Evolutionary conservation across 768 basidiomycete genomes (phyloP).

Genomic region (Termitomyces heimii): DNA sequence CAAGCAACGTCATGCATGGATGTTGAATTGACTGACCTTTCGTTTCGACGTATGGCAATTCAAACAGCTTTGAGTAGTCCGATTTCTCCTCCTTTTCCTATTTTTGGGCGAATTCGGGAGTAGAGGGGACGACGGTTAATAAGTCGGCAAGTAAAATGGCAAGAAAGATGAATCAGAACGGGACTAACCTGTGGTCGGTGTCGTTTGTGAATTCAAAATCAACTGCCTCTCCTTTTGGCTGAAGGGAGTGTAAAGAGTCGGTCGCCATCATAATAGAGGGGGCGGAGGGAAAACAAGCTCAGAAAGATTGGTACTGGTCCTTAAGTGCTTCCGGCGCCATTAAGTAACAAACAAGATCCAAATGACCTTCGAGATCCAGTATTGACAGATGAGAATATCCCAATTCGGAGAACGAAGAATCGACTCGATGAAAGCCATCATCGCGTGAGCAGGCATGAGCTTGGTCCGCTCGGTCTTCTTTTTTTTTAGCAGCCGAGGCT

Average conservation of each 20-base stretch:
- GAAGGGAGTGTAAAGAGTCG: slow-evolving; percentile 49
- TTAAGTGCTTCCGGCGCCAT: slow-evolving; percentile 55
- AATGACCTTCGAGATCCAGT: slow-evolving; percentile 34
- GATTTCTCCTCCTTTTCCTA: slow-evolving; percentile 83
- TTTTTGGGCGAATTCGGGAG: slow-evolving; percentile 40
- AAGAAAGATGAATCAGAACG: slow-evolving; percentile 12
- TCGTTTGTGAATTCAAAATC: slow-evolving; percentile 71
- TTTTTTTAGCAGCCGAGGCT: slow-evolving; percentile 16
- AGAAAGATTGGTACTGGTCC: slow-evolving; percentile 38
- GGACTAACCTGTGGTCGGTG: slow-evolving; percentile 55
- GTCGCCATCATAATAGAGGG: slow-evolving; percentile 46
- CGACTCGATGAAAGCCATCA: slow-evolving; percentile 15
- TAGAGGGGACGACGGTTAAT: slow-evolving; percentile 44
- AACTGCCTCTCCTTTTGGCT: slow-evolving; percentile 73
- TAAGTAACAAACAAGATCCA: slow-evolving; percentile 49
- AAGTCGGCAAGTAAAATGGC: slow-evolving; percentile 38
- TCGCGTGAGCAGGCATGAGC: slow-evolving; percentile 11
- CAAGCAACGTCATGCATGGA: slow-evolving; percentile 6
- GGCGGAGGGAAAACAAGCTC: slow-evolving; percentile 43
- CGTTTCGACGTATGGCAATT: slow-evolving; percentile 94
- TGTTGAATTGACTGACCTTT: slow-evolving; percentile 48
- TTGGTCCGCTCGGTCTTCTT: slow-evolving; percentile 14
- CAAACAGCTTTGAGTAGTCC: slow-evolving; percentile 84
- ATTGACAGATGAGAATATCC: slow-evolving; percentile 32
- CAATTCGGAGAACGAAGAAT: slow-evolving; percentile 21